phyloP scores from a whole-genome alignment of 371 early-diverging fungal genomes.

The Capillidium rhysosporum region DNA sequence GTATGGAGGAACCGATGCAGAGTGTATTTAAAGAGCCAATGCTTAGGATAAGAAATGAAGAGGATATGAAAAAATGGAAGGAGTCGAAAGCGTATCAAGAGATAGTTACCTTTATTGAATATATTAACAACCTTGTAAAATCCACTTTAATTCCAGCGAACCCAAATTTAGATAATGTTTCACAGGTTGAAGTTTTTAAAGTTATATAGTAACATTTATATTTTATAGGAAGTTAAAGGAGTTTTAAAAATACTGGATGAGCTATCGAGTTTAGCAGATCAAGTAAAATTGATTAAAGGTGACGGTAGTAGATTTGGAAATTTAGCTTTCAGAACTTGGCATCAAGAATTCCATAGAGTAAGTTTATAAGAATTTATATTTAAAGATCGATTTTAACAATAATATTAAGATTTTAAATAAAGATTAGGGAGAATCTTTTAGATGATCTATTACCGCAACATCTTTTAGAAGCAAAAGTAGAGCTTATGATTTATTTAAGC shows the following conservation, averaged over 20 bases:
- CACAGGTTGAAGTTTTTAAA: too few species aligned
- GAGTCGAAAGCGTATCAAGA: neutral
- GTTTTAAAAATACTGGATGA: slow-evolving; percentile 36
- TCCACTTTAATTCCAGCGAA: neutral
- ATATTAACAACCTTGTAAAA: neutral
- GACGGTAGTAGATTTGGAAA: slow-evolving; percentile 61
- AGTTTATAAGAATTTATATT: slow-evolving; percentile 6
- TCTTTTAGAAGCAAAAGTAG: slow-evolving; percentile 28
- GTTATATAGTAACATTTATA: neutral
- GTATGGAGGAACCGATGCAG: too few species aligned
- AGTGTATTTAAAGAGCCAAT: too few species aligned
- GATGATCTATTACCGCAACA: slow-evolving; percentile 15
- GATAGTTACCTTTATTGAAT: neutral
- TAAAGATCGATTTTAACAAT: slow-evolving; percentile 1
- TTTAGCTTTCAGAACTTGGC: slow-evolving; percentile 50
- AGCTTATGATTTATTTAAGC: slow-evolving; percentile 57
- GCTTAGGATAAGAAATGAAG: neutral
- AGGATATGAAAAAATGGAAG: neutral
- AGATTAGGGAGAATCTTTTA: slow-evolving; percentile 13
- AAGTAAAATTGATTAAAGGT: slow-evolving; percentile 41
- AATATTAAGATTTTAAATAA: neutral
- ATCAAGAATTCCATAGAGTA: slow-evolving; percentile 29
- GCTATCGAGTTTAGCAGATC: slow-evolving; percentile 47
- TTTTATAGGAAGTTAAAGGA: slow-evolving; percentile 21
- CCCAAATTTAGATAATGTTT: neutral